phyloP scores from a whole-genome alignment of 129 eudicot species.

The Centaurea solstitialis region DNA sequence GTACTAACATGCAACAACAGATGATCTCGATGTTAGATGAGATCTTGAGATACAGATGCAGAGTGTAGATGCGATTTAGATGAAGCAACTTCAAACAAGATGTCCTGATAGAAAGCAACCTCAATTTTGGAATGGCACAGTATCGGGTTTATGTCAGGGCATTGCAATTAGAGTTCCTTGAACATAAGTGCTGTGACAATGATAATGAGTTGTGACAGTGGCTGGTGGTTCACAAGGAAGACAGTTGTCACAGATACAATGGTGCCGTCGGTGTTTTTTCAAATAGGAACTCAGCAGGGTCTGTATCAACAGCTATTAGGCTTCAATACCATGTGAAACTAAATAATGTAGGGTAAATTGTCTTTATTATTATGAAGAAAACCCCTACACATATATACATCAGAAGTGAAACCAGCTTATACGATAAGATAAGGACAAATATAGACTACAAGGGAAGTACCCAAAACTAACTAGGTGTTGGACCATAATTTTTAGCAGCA shows the following conservation, averaged over 20 bases:
- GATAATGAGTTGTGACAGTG: not conserved
- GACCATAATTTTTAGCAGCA: not conserved
- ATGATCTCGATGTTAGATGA: not conserved
- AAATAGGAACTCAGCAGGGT: not conserved
- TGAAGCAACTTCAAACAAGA: slow-evolving; percentile 6
- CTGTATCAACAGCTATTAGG: not conserved
- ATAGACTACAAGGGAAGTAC: not conserved
- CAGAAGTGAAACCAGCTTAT: not conserved
- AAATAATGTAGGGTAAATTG: not conserved
- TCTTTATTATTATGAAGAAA: not conserved
- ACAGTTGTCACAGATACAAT: not conserved
- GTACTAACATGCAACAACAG: not conserved
- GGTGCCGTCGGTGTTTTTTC: not conserved
- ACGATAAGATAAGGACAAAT: not conserved
- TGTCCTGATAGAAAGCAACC: not conserved
- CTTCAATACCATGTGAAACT: not conserved
- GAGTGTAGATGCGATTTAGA: slow-evolving; percentile 6
- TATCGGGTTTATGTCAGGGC: too few species aligned
- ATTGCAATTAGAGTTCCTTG: not conserved
- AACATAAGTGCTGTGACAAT: not conserved
- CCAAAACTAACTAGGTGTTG: not conserved
- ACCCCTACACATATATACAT: not conserved
- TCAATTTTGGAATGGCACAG: too few species aligned
- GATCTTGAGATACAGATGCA: not conserved
- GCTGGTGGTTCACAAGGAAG: not conserved